Base-by-base conservation (phyloP, 352 stramenopile species). In the Pythium oligandrum region DNA sequence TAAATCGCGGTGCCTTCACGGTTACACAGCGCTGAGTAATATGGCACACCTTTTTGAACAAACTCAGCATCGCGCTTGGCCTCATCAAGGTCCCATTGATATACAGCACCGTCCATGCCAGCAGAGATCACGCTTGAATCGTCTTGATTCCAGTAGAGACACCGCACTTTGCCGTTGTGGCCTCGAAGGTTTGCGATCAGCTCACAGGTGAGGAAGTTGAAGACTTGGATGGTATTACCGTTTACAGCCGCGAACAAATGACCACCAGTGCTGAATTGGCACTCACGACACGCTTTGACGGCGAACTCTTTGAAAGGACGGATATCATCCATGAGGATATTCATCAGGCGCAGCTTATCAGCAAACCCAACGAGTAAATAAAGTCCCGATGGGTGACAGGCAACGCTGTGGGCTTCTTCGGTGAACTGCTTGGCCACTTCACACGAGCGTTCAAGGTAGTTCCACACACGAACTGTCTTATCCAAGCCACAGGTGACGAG, bases 211-310 rank as follows among this genome's bases (percentile, higher is more conserved):
- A 97, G 92, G 38, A 96, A 90, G 33, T 92, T 93, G 58, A 93
- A 98, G 34, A 98, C 73, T 53, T 95, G 78, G 44, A 98, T 95
- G 32, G 86, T 88, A 62, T 97, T 98, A 43, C 91, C 91, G 64
- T 96, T 97, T 33, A 96, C 90, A 4, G 89, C 91, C 2, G 93
- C 93, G 53, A 98, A 97, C n/a, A 97, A 70, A 53, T 97, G 87
- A 1, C 93, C 93, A 7, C 93, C 93, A 6, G 79, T 87, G 54
- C 73, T 85, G 59, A 91, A 92, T 45, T 90, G 76, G 53, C 85
- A 92, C 53, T 95, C 84, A 39, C 75, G 73, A 51, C 82, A 94
- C 4, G 71, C 70, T 54, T 95, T 94, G 44, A 95, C 84, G 0
- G 75, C 57, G 10, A 96, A 88, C 51, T 96, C 89, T 52, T 93